Evolutionary conservation across 495 filamentous ascomycete genomes (phyloP).

Genomic region (Hyphodiscus hymeniophilus): DNA sequence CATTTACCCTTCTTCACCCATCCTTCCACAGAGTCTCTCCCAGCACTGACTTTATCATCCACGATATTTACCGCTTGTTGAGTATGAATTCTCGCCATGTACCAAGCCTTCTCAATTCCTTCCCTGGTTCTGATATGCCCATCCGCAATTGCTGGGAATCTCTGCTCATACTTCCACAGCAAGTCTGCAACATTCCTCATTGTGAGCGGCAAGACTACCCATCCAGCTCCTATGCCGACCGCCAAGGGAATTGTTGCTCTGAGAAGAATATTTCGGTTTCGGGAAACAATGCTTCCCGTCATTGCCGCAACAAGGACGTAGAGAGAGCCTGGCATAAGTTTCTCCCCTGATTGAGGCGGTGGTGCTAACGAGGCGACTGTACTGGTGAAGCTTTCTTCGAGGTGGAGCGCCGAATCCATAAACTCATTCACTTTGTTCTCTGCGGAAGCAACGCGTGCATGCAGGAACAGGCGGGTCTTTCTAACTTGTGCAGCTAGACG

Average conservation of each 20-base stretch:
- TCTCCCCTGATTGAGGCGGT: conserved; percentile 69
- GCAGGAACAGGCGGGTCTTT: conserved; percentile 69
- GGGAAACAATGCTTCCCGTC: conserved; percentile 80
- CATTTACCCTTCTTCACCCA: conserved; percentile 85
- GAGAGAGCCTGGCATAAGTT: conserved; percentile 72
- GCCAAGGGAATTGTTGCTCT: conserved; percentile 61
- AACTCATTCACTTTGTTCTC: conserved; percentile 72
- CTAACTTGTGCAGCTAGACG: conserved; percentile 80
- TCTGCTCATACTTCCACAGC: conserved; percentile 83
- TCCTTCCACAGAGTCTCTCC: conserved; percentile 67
- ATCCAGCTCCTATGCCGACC: conserved; percentile 66
- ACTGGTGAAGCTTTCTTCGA: conserved; percentile 76
- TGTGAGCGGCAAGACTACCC: conserved; percentile 65
- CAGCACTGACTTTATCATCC: conserved; percentile 66
- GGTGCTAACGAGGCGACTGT: conserved; percentile 85
- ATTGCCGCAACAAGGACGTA: conserved; percentile 90
- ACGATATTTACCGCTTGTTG: conserved; percentile 61
- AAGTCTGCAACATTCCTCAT: conserved; percentile 80
- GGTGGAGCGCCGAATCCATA: conserved; percentile 63
- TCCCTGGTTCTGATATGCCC: conserved; percentile 61
- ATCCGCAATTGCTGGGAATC: conserved; percentile 68
- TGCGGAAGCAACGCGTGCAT: conserved; percentile 58
- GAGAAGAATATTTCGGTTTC: conserved; percentile 77
- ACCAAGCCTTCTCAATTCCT: conserved; percentile 57
- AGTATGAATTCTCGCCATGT: conserved; percentile 62